These are phyloP conservation scores for Truncatella angustata DNA, from an alignment of 2,329 filamentous ascomycete genomes.

Conservation along the genomic window DNA sequence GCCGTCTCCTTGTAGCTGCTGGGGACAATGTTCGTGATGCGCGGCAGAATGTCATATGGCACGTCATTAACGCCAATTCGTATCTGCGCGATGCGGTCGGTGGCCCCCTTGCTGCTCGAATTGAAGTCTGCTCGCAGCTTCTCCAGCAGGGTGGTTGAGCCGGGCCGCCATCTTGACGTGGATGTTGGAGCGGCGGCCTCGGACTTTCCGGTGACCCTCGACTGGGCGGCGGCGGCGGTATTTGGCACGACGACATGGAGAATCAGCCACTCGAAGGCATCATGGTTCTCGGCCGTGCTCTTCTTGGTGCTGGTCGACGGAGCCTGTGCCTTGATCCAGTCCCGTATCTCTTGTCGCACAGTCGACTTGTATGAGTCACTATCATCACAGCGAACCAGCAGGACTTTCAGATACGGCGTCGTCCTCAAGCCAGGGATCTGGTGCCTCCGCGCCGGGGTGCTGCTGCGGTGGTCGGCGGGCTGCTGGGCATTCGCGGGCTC, in stretches of 20 bases:
- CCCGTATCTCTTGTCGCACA: slow-evolving; percentile 74
- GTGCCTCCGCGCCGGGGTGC: slow-evolving; percentile 64
- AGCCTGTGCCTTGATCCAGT: slow-evolving; percentile 85
- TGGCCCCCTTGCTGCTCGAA: slow-evolving; percentile 62
- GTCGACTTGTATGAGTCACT: slow-evolving; percentile 88
- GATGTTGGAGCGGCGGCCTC: slow-evolving; percentile 56
- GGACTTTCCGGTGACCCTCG: slow-evolving; percentile 56
- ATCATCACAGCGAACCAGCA: slow-evolving; percentile 89
- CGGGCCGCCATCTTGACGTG: slow-evolving; percentile 73
- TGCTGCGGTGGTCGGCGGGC: slow-evolving; percentile 30
- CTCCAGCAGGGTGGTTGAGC: slow-evolving; percentile 81
- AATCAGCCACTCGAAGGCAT: slow-evolving; percentile 95
- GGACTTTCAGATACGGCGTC: slow-evolving; percentile 90
- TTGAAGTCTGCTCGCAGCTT: slow-evolving; percentile 92
- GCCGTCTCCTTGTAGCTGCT: slow-evolving; percentile 67
- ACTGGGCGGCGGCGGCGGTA: slow-evolving; percentile 75
- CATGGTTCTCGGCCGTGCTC: slow-evolving; percentile 83
- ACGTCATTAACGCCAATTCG: slow-evolving; percentile 71
- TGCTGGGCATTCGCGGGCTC: slow-evolving; percentile 34
- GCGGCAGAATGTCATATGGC: slow-evolving; percentile 61
- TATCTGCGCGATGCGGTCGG: slow-evolving; percentile 83
- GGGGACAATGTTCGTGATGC: slow-evolving; percentile 61
- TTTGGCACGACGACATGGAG: slow-evolving; percentile 90
- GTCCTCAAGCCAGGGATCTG: slow-evolving; percentile 92
- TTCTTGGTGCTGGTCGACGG: slow-evolving; percentile 55